Conservation (phyloP, 805 yeast species). For the Naumovozyma dairenensis region DNA sequence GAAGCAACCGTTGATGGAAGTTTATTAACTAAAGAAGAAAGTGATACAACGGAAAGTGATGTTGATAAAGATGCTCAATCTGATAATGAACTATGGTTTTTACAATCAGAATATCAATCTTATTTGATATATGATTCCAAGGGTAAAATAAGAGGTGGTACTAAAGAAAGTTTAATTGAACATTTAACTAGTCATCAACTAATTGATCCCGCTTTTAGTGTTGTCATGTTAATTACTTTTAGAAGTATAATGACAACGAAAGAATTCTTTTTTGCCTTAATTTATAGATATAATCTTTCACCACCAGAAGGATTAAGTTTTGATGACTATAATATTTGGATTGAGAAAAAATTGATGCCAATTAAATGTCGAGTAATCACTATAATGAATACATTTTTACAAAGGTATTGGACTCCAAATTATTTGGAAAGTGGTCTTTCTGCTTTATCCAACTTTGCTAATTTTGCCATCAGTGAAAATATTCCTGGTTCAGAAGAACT, state of each 20-base stretch:
- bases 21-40: neutral
- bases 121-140: constrained; percentile 52
- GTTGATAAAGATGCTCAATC: neutral
- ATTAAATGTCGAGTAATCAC: constrained; percentile 57
- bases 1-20: neutral
- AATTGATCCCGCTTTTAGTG: constrained; percentile 52
- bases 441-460: constrained; percentile 33
- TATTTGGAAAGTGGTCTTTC: constrained; percentile 41
- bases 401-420: constrained; percentile 59
- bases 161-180: constrained; percentile 65
- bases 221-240: constrained; percentile 66
- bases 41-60: neutral
- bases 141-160: constrained; percentile 76
- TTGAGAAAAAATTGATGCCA: constrained; percentile 56
- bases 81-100: constrained; percentile 55
- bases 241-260: constrained; percentile 61
- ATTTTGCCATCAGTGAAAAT: constrained; percentile 31
- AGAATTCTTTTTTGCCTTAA: constrained; percentile 48
- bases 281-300: constrained; percentile 54
- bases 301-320: constrained; percentile 85
- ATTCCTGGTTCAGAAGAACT: constrained; percentile 37
- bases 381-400: constrained; percentile 55
- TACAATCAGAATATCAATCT: constrained; percentile 56
- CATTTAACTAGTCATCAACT: constrained; percentile 69
- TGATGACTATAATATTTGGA: constrained; percentile 75